These are phyloP conservation scores for Sarcomyxa edulis DNA, from an alignment of 768 basidiomycete species.

Conservation along the genomic window DNA sequence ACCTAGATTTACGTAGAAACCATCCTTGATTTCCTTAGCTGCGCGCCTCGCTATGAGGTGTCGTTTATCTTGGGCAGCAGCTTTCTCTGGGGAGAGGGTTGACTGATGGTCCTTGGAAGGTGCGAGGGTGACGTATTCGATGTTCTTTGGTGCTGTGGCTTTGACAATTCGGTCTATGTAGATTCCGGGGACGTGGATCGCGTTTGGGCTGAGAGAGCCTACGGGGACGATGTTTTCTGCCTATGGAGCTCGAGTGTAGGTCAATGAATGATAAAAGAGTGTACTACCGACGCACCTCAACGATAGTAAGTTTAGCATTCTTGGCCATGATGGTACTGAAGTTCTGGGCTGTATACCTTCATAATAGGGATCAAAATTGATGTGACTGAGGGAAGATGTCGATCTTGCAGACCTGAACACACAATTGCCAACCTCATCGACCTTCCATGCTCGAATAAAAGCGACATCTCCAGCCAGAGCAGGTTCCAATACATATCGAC, in stretches of 20 bases:
- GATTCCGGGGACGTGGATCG: slow-evolving; percentile 79
- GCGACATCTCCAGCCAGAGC: slow-evolving; percentile 80
- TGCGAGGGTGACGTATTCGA: slow-evolving; percentile 73
- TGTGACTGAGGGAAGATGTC: not conserved
- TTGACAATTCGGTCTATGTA: slow-evolving; percentile 87
- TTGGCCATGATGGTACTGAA: slow-evolving; percentile 86
- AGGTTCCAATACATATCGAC: slow-evolving; percentile 76
- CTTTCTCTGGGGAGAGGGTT: slow-evolving; percentile 42
- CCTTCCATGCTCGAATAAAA: slow-evolving; percentile 88
- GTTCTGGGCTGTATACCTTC: slow-evolving; percentile 87
- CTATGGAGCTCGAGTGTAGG: slow-evolving; percentile 26
- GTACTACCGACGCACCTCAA: slow-evolving; percentile 52
- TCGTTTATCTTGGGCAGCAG: slow-evolving; percentile 46
- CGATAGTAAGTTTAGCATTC: slow-evolving; percentile 84
- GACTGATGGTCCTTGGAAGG: slow-evolving; percentile 28
- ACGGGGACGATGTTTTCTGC: slow-evolving; percentile 87
- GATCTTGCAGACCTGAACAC: slow-evolving; percentile 65
- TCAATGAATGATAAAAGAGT: not conserved
- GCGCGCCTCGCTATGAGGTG: slow-evolving; percentile 82
- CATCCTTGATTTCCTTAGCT: slow-evolving; percentile 85
- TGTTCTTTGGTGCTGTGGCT: slow-evolving; percentile 69
- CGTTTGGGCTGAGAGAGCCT: slow-evolving; percentile 75
- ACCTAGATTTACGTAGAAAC: slow-evolving; percentile 84
- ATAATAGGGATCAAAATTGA: too few species aligned
- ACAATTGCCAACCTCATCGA: slow-evolving; percentile 85